These are phyloP conservation scores for Ligustrum vulgare DNA, from an alignment of 257 asterid genomes.

Conservation along the genomic window DNA sequence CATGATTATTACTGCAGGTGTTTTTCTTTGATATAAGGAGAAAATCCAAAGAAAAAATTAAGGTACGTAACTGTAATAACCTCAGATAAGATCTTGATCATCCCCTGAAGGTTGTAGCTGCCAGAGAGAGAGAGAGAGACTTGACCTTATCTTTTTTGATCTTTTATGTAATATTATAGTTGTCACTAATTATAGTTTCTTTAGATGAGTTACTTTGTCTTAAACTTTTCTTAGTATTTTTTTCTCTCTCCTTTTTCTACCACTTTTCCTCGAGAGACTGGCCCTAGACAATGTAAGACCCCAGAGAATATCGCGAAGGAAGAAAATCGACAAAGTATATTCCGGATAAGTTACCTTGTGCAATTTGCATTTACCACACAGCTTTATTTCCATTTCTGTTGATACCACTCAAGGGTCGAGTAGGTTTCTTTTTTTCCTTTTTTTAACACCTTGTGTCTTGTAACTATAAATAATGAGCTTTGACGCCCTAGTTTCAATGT, in stretches of 20 bases:
- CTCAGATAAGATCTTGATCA: constrained; percentile 4
- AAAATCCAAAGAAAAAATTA: neutral
- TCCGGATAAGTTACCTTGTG: no score
- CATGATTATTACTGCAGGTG: constrained; percentile 47
- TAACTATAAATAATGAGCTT: no score
- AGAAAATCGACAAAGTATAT: no score
- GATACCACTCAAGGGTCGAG: no score
- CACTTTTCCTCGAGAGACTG: neutral
- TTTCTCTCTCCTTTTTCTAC: neutral
- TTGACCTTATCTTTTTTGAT: neutral
- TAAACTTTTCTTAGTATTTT: neutral
- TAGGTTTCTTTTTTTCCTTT: no score
- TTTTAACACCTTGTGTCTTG: no score
- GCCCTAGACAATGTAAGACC: constrained; percentile 3
- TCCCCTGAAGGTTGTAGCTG: neutral
- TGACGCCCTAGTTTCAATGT: no score
- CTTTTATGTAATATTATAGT: neutral
- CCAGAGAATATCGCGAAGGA: no score
- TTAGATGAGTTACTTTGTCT: constrained; percentile 13
- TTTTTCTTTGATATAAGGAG: constrained; percentile 16
- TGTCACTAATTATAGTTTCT: constrained; percentile 1
- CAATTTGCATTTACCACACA: no score
- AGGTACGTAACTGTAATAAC: neutral
- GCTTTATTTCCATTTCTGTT: no score
- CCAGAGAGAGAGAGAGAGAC: neutral